phyloP scores from a whole-genome alignment of 2,329 filamentous ascomycete genomes.

The Achaetomium macrosporum region DNA sequence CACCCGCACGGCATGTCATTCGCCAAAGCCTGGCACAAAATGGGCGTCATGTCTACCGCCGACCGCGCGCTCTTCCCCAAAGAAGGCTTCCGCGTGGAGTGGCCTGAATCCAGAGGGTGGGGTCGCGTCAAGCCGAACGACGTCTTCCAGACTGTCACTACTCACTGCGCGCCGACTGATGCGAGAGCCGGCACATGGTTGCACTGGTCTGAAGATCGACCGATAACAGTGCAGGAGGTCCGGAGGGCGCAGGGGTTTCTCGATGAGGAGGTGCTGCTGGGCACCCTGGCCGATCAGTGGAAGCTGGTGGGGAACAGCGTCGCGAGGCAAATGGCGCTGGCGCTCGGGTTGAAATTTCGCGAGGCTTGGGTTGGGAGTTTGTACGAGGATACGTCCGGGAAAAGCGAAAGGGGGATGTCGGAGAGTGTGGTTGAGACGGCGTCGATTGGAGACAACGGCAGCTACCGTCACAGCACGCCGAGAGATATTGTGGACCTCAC shows the following conservation, averaged over 20 bases:
- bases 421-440: neutral
- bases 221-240: conserved; percentile 60
- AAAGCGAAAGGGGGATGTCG: neutral
- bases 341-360: conserved; percentile 57
- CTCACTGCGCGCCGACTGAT: conserved; percentile 45
- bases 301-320: conserved; percentile 73
- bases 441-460: neutral
- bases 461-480: neutral
- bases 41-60: conserved; percentile 32
- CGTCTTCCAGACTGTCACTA: conserved; percentile 60
- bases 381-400: conserved; percentile 23
- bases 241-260: conserved; percentile 64
- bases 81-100: conserved; percentile 14
- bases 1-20: conserved; percentile 52
- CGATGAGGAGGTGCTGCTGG: conserved; percentile 65
- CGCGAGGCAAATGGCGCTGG: conserved; percentile 59
- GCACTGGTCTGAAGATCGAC: conserved; percentile 62
- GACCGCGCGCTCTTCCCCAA: conserved; percentile 39
- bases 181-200: conserved; percentile 48
- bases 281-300: conserved; percentile 49
- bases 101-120: conserved; percentile 41
- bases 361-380: conserved; percentile 47
- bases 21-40: conserved; percentile 36
- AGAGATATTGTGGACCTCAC: neutral
- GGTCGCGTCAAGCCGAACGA: conserved; percentile 45